Conservation (phyloP, 495 filamentous ascomycete genomes). For the Penicillium bialowiezense region DNA sequence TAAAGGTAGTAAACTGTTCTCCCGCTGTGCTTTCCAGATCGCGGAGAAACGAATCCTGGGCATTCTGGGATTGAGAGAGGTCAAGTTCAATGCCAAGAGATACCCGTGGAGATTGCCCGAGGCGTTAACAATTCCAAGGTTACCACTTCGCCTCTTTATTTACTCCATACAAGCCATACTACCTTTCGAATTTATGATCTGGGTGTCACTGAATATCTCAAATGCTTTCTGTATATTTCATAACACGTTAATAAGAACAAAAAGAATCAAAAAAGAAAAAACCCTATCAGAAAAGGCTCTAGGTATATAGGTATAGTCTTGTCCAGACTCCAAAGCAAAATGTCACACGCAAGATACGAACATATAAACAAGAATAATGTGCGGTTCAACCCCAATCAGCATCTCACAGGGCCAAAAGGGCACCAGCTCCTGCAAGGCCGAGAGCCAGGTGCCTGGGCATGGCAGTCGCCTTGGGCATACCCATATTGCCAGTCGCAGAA, state of each 20-base stretch:
- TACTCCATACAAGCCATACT: no score
- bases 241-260: slow-evolving; percentile 1
- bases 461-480: slow-evolving; percentile 12
- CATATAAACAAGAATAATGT: no score
- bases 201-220: no score
- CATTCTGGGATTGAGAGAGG: slow-evolving; percentile 48
- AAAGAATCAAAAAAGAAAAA: neutral
- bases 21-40: slow-evolving; percentile 53
- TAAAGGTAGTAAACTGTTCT: slow-evolving; percentile 58
- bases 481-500: slow-evolving; percentile 20
- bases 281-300: neutral
- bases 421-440: slow-evolving; percentile 28
- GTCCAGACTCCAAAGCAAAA: slow-evolving; percentile 10
- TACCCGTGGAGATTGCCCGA: neutral
- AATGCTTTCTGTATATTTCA: neutral
- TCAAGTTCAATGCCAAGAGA: slow-evolving; percentile 2
- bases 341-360: slow-evolving; percentile 5
- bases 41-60: slow-evolving; percentile 66
- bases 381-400: no score
- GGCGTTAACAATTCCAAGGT: no score
- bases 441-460: slow-evolving; percentile 25
- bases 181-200: no score
- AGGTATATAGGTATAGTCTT: slow-evolving; percentile 6
- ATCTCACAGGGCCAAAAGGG: slow-evolving; percentile 21
- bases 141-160: neutral